Evolutionary conservation across 164 flowering plant species (phyloP), one percentile per base, ranked within the genome.

Genomic region (Piper betle): DNA sequence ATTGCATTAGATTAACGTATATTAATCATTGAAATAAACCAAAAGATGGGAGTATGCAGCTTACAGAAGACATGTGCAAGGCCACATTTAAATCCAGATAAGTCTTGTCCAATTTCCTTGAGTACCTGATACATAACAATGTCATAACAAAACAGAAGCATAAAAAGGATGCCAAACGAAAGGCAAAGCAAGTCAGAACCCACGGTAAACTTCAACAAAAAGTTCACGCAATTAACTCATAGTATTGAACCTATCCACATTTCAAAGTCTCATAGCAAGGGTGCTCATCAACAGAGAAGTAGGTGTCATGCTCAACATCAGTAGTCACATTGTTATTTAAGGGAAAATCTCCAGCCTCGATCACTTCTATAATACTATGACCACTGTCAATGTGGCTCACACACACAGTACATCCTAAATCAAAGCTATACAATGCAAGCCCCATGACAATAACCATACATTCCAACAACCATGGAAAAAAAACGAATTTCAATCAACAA

Each of bases 41-140:
- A 39, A 62, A 17, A 4, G 17, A 18, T 17, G 37, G 37, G 37
- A 57, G 19, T 9, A n/a, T 16, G 39, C 6, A 4, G 74, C 96
- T 81, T 76, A 89, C 98, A 66, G 70, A 92, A 87, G 58, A 93
- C 70, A 80, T 93, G 86, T 40, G 98, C 98, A 39, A 93, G 88
- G 58, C 98, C 98, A 65, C 93, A 89, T 39, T 80, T 82, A 73
- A 87, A 87, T 53, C 80, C 94, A 20, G 94, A 86, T 73, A 93
- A 74, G 62, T 93, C 97, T 69, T 79, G 73, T 12, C 72, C 87
- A 60, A 93, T 84, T 80, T 87, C 98, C 78, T 80, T 87, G 71
- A 82, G 3, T 66, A 93, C 80, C 98, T 92, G 80, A 66, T 55
- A 37, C 2, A 56, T 17, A 13, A 53, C 18, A 58, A 11, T n/a